These are phyloP conservation scores for Nemania diffusa DNA, from an alignment of 2,329 filamentous ascomycete genomes.

Conservation along the genomic window DNA sequence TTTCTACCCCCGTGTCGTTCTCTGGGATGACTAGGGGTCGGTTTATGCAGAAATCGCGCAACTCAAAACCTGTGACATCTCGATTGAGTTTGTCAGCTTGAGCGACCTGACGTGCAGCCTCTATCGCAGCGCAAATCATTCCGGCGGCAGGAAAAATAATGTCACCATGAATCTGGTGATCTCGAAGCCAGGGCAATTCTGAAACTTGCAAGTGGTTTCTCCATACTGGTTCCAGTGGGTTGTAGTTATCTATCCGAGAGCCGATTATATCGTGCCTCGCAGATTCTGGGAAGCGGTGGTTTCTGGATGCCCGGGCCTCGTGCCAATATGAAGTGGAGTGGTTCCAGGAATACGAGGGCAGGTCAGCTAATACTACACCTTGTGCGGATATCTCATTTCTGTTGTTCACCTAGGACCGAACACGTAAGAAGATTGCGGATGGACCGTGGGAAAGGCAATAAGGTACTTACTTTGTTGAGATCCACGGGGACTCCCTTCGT, in stretches of 20 bases:
- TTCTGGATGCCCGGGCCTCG: conserved; percentile 21
- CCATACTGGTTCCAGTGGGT: conserved; percentile 53
- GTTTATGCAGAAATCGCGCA: conserved; percentile 23
- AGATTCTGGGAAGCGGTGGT: conserved; percentile 17
- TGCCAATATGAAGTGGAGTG: conserved; percentile 27
- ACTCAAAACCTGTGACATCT: conserved; percentile 12
- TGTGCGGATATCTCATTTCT: not conserved
- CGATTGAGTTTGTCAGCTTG: conserved; percentile 9
- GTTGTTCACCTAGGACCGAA: not conserved
- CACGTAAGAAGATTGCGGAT: conserved; percentile 32
- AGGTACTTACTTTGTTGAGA: conserved; percentile 46
- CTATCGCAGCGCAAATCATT: conserved; percentile 52
- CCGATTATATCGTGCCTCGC: conserved; percentile 34
- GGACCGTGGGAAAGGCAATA: conserved; percentile 32
- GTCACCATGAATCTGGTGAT: conserved; percentile 51
- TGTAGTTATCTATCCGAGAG: conserved; percentile 37
- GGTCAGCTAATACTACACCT: conserved; percentile 6
- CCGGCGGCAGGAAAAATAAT: conserved; percentile 52
- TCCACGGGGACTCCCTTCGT: conserved; percentile 7
- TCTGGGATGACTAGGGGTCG: conserved; percentile 13
- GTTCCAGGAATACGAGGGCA: conserved; percentile 35
- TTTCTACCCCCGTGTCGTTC: conserved; percentile 4
- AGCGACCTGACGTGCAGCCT: conserved; percentile 46
- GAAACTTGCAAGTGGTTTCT: conserved; percentile 56
- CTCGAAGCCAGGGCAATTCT: conserved; percentile 57